phyloP scores from a whole-genome alignment of 2,329 filamentous ascomycete species.

The Nannizziopsis barbatae region DNA sequence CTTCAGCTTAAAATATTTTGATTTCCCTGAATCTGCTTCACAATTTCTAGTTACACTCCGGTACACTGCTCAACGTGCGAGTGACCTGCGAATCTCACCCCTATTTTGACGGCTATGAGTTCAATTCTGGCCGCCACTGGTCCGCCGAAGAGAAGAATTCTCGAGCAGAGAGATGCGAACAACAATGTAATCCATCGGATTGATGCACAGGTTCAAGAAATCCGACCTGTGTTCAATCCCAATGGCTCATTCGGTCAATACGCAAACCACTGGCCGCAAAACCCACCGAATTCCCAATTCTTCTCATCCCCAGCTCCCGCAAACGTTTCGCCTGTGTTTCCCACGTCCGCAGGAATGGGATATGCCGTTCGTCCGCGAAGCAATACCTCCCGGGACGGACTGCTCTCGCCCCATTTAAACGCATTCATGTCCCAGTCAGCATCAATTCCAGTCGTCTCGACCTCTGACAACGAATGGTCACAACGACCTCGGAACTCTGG shows the following conservation, averaged over 20 bases:
- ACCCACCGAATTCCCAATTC: not conserved
- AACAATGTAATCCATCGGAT: slow-evolving; percentile 26
- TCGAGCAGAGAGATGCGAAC: slow-evolving; percentile 33
- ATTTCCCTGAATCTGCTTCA: no score
- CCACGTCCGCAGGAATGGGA: slow-evolving; percentile 19
- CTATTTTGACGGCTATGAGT: no score
- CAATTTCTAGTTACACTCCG: no score
- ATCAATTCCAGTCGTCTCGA: slow-evolving; percentile 14
- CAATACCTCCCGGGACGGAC: slow-evolving; percentile 22
- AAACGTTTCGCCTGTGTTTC: no score
- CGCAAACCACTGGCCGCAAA: not conserved
- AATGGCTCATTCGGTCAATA: slow-evolving; percentile 16
- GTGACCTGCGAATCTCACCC: no score
- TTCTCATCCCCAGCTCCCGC: no score
- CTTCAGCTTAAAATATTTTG: no score
- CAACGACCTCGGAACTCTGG: slow-evolving; percentile 16
- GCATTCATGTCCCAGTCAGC: slow-evolving; percentile 22
- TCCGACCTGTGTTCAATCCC: not conserved
- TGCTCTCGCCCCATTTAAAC: slow-evolving; percentile 22
- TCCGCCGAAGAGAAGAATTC: slow-evolving; percentile 14
- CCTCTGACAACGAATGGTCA: slow-evolving; percentile 3
- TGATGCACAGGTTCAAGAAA: slow-evolving; percentile 1
- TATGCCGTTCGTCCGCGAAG: slow-evolving; percentile 31
- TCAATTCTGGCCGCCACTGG: no score
- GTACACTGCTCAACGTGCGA: no score